Evolutionary conservation across 2,329 filamentous ascomycete genomes (phyloP).

Genomic region (Neofusicoccum parvum): DNA sequence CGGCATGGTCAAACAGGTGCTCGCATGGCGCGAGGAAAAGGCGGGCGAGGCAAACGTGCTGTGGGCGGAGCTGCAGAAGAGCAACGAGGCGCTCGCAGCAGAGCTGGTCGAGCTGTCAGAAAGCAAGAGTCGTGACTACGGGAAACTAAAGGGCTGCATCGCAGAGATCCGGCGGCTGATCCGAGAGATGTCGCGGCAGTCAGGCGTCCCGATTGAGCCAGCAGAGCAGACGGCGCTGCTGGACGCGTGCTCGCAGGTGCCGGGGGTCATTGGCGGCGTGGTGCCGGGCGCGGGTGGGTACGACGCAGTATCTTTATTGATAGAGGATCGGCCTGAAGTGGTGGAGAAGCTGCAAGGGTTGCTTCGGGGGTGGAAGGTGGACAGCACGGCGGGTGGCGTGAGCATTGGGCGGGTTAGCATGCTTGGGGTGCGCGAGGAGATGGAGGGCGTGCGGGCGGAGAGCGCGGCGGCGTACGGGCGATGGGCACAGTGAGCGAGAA

Average conservation of each 20-base stretch:
- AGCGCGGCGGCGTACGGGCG: constrained; percentile 41
- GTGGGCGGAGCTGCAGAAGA: constrained; percentile 73
- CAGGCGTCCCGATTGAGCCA: constrained; percentile 87
- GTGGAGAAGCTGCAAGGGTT: constrained; percentile 62
- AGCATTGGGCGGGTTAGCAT: constrained; percentile 67
- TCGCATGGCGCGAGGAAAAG: constrained; percentile 75
- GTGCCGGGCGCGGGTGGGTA: constrained; percentile 94
- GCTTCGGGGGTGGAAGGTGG: constrained; percentile 65
- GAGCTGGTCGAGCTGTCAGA: constrained; percentile 60
- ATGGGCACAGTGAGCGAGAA: constrained; percentile 35
- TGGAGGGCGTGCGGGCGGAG: constrained; percentile 62
- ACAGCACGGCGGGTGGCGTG: constrained; percentile 35
- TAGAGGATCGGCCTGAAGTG: constrained; percentile 71
- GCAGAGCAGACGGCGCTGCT: constrained; percentile 80
- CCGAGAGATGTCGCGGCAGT: constrained; percentile 72
- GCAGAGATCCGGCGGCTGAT: constrained; percentile 62
- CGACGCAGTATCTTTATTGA: constrained; percentile 81
- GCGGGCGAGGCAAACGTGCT: constrained; percentile 65
- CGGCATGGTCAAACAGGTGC: constrained; percentile 90
- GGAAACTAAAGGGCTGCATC: constrained; percentile 56
- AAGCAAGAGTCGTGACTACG: constrained; percentile 51
- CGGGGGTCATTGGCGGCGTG: constrained; percentile 86
- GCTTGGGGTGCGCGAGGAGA: constrained; percentile 70
- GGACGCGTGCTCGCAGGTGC: constrained; percentile 69
- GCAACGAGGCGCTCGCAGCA: constrained; percentile 71